phyloP scores from a whole-genome alignment of 305 asterid species.

The Caryopteris hybrid region DNA sequence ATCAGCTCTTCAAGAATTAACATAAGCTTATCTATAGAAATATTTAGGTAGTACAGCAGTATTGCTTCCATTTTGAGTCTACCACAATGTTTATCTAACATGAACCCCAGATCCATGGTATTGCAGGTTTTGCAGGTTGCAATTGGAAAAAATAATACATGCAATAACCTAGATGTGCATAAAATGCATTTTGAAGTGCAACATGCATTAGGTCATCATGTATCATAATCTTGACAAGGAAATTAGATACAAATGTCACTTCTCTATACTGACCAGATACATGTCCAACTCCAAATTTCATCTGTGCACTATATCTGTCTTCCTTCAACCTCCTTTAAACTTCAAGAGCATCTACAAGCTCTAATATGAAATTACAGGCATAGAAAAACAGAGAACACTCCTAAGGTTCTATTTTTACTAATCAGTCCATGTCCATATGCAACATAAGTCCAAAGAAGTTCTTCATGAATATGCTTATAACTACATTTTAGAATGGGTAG shows the following conservation, averaged over 20 bases:
- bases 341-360: conserved; percentile 5
- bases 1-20: neutral
- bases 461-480: neutral
- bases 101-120: neutral
- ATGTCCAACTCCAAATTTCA: neutral
- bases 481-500: neutral
- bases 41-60: too few species aligned
- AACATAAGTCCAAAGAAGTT: neutral
- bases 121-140: neutral
- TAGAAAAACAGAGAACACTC: neutral
- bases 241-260: neutral
- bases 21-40: neutral
- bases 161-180: neutral
- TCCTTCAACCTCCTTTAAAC: neutral
- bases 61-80: neutral
- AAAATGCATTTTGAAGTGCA: neutral
- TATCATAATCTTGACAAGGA: neutral
- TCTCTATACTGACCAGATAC: neutral
- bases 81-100: conserved; percentile 4
- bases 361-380: neutral
- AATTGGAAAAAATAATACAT: neutral
- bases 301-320: neutral
- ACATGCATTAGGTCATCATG: neutral
- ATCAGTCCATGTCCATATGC: neutral
- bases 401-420: neutral